A percentile compares a stretch with the other conserved stretches of the same genome.
Evolutionary conservation across 192 early-diverging fungal genomes (phyloP).

Genomic region (Lobosporangium transversale): DNA sequence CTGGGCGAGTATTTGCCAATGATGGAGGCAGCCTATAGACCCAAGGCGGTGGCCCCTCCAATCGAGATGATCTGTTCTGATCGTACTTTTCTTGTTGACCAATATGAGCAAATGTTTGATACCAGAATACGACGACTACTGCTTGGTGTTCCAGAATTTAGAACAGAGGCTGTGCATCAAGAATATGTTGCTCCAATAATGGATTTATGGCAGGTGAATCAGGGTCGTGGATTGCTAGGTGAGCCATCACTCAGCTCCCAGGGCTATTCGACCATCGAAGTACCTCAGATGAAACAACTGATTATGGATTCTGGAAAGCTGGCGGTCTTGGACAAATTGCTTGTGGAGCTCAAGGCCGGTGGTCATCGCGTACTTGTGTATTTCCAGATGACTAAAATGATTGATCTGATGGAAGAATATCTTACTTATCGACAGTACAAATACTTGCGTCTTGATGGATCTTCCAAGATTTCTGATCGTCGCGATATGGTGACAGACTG

Average conservation of each 20-base stretch:
- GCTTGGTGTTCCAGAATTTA: conserved; percentile 50
- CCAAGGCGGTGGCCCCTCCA: conserved; percentile 69
- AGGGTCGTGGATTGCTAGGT: conserved; percentile 55
- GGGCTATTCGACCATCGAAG: conserved; percentile 50
- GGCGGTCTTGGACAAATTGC: conserved; percentile 72
- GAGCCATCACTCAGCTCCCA: conserved; percentile 42
- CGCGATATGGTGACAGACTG: conserved; percentile 93
- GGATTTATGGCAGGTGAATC: conserved; percentile 35
- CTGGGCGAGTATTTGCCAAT: conserved; percentile 35
- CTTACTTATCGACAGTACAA: conserved; percentile 85
- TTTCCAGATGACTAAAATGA: conserved; percentile 93
- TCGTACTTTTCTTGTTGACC: conserved; percentile 65
- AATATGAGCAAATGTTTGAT: conserved; percentile 60
- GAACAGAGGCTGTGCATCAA: conserved; percentile 14
- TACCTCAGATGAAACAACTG: conserved; percentile 71
- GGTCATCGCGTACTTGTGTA: conserved; percentile 85
- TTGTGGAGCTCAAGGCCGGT: conserved; percentile 77
- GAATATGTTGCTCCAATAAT: conserved; percentile 24
- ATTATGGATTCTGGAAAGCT: conserved; percentile 86
- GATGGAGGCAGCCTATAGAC: conserved; percentile 60
- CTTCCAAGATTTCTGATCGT: conserved; percentile 86
- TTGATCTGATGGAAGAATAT: conserved; percentile 90
- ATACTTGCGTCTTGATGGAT: conserved; percentile 90
- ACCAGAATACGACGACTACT: conserved; percentile 46
- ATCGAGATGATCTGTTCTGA: conserved; percentile 71